phyloP scores from a whole-genome alignment of 1,139 yeast genomes.

The Magnusiomyces tetraspermus region DNA sequence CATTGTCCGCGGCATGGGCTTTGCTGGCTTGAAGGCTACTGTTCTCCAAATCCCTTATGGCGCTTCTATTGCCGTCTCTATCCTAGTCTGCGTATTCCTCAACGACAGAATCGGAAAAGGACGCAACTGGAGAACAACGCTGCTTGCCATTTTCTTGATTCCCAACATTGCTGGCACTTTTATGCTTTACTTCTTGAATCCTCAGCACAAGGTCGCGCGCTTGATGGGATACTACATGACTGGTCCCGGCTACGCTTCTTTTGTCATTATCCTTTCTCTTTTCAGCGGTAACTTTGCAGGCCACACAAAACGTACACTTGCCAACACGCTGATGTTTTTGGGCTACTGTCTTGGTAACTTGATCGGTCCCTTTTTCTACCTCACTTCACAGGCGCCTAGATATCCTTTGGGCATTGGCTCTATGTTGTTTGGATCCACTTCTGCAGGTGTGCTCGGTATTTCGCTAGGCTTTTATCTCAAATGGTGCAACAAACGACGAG shows the following conservation, averaged over 20 bases:
- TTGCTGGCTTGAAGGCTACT: slow-evolving; percentile 22
- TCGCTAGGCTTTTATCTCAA: slow-evolving; percentile 29
- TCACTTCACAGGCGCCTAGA: slow-evolving; percentile 40
- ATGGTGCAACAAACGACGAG: slow-evolving; percentile 27
- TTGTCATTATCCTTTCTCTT: slow-evolving; percentile 40
- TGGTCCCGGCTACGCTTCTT: slow-evolving; percentile 33
- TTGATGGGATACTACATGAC: slow-evolving; percentile 24
- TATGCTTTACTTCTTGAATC: slow-evolving; percentile 21
- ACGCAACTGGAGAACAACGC: slow-evolving; percentile 15
- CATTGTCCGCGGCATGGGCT: slow-evolving; percentile 26
- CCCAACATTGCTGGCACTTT: slow-evolving; percentile 24
- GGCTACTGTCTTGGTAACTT: slow-evolving; percentile 50
- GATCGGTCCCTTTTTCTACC: slow-evolving; percentile 47
- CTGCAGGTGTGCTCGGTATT: slow-evolving; percentile 25
- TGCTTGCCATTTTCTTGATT: slow-evolving; percentile 18
- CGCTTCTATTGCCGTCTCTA: slow-evolving; percentile 19
- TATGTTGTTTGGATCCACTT: slow-evolving; percentile 33
- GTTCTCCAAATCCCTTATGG: slow-evolving; percentile 25
- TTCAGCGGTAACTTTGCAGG: slow-evolving; percentile 49
- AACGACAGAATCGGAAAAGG: slow-evolving; percentile 16
- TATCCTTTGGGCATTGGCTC: slow-evolving; percentile 40
- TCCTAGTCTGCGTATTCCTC: slow-evolving; percentile 18
- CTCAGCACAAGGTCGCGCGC: slow-evolving; percentile 18
- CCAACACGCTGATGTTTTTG: slow-evolving; percentile 37
- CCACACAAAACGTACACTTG: slow-evolving; percentile 44